Percentiles rank a stretch among this genome's conserved stretches.
These are phyloP conservation scores for Termitomyces sp. DNA, from an alignment of 768 basidiomycete genomes.

Conservation along the genomic window DNA sequence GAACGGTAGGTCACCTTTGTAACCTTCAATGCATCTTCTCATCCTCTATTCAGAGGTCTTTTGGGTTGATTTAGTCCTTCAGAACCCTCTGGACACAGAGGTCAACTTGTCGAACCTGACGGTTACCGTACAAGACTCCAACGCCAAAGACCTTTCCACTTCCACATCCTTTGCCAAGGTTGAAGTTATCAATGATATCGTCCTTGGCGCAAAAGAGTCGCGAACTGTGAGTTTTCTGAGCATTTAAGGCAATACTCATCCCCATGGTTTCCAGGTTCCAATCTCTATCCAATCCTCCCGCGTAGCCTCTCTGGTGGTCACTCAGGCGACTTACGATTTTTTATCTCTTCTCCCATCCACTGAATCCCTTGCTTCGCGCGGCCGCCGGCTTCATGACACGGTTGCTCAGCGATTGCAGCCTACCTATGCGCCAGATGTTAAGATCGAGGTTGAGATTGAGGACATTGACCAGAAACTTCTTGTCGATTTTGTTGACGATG, in stretches of 20 bases:
- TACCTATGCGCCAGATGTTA: conserved; percentile 69
- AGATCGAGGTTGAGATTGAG: conserved; percentile 61
- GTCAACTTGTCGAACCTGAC: conserved; percentile 67
- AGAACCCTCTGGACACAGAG: conserved; percentile 74
- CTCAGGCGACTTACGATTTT: conserved; percentile 64
- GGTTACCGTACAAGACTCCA: conserved; percentile 46
- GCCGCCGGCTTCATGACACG: conserved; percentile 75
- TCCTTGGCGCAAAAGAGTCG: conserved; percentile 60
- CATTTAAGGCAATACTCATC: not conserved
- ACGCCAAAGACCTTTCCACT: conserved; percentile 27
- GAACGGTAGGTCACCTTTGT: conserved; percentile 45
- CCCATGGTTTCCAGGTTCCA: conserved; percentile 44
- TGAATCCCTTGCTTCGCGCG: conserved; percentile 70
- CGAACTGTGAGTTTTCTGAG: conserved; percentile 49
- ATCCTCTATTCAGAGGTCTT: conserved; percentile 54
- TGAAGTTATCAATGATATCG: conserved; percentile 60
- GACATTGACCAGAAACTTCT: conserved; percentile 64
- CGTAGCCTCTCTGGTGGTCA: conserved; percentile 54
- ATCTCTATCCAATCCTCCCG: conserved; percentile 56
- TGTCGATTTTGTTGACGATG: conserved; percentile 54
- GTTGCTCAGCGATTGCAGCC: conserved; percentile 63
- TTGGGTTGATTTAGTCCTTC: conserved; percentile 70
- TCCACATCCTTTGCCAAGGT: conserved; percentile 47
- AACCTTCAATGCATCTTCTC: conserved; percentile 5
- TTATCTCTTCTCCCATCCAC: conserved; percentile 66